A percentile compares a stretch with the other conserved stretches of the same genome.
Evolutionary conservation across 2,329 filamentous ascomycete genomes (phyloP).

Genomic region (Calonectria leucothoes): DNA sequence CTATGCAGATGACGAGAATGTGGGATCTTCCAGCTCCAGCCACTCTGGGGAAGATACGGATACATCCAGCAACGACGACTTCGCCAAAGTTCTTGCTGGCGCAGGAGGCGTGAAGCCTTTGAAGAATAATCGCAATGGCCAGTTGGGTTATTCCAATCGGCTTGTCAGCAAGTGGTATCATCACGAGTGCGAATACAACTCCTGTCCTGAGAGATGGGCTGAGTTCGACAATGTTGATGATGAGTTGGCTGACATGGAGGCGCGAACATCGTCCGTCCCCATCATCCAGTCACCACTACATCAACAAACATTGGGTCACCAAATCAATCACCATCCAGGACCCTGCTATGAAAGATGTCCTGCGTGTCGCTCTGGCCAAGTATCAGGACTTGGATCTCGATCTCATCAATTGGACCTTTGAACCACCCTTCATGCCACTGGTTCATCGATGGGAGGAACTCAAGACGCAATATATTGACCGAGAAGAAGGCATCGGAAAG

Average conservation of each 20-base stretch:
- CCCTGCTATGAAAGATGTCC: constrained; percentile 42
- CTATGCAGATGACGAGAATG: background rate
- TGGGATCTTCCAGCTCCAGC: background rate
- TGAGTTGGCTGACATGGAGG: constrained; percentile 39
- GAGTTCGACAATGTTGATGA: constrained; percentile 42
- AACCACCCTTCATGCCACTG: constrained; percentile 46
- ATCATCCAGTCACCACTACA: constrained; percentile 47
- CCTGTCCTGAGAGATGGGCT: constrained; percentile 44
- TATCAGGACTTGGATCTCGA: constrained; percentile 50
- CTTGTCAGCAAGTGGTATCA: constrained; percentile 31
- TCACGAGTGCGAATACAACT: constrained; percentile 37
- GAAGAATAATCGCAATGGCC: background rate
- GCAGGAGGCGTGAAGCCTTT: background rate
- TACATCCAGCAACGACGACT: background rate
- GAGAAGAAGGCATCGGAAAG: background rate
- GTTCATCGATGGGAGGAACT: constrained; percentile 49
- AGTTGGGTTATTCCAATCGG: constrained; percentile 8
- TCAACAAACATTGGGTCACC: constrained; percentile 47
- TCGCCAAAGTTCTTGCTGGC: background rate
- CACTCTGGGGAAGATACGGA: background rate
- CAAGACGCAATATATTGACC: constrained; percentile 10
- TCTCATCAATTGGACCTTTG: constrained; percentile 47
- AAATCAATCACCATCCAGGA: constrained; percentile 47
- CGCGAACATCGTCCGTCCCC: constrained; percentile 36
- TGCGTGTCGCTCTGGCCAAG: constrained; percentile 43